These are phyloP conservation scores for Curvularia eragrostidis DNA, from an alignment of 2,329 filamentous ascomycete genomes.

Conservation along the genomic window DNA sequence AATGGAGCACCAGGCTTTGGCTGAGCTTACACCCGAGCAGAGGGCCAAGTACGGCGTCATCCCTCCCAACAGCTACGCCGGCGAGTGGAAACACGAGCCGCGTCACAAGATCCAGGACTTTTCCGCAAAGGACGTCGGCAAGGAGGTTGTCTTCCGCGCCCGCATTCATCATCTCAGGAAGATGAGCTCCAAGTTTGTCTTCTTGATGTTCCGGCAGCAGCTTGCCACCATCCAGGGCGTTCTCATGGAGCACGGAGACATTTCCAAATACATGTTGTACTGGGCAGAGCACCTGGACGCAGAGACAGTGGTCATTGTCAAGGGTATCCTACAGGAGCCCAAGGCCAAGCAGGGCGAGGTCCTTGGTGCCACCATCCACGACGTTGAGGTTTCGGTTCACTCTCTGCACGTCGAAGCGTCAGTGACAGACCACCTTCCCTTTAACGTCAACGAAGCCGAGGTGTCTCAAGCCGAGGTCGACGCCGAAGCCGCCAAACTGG, in stretches of 20 bases:
- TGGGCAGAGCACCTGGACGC: conserved; percentile 84
- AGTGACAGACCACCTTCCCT: conserved; percentile 68
- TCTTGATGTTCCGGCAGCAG: conserved; percentile 85
- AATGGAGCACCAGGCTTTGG: conserved; percentile 56
- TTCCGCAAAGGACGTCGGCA: conserved; percentile 60
- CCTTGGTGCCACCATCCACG: conserved; percentile 75
- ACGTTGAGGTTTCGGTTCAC: conserved; percentile 76
- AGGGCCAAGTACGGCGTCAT: conserved; percentile 64
- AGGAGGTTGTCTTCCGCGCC: conserved; percentile 71
- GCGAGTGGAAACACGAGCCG: conserved; percentile 56
- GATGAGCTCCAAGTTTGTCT: conserved; percentile 82
- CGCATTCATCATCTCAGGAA: conserved; percentile 80
- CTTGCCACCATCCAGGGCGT: conserved; percentile 85
- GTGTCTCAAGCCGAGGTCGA: conserved; percentile 65
- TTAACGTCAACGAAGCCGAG: conserved; percentile 74
- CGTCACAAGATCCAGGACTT: conserved; percentile 61
- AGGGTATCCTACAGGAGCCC: conserved; percentile 74
- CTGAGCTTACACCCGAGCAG: conserved; percentile 65
- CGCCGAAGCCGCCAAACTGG: conserved; percentile 46
- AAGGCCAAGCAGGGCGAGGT: conserved; percentile 71
- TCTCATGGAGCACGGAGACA: conserved; percentile 66
- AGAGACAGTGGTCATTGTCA: conserved; percentile 79
- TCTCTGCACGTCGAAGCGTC: conserved; percentile 68
- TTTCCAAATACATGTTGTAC: conserved; percentile 78
- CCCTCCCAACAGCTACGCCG: conserved; percentile 65